phyloP scores from a whole-genome alignment of 495 filamentous ascomycete genomes.

The Neurospora sp. region DNA sequence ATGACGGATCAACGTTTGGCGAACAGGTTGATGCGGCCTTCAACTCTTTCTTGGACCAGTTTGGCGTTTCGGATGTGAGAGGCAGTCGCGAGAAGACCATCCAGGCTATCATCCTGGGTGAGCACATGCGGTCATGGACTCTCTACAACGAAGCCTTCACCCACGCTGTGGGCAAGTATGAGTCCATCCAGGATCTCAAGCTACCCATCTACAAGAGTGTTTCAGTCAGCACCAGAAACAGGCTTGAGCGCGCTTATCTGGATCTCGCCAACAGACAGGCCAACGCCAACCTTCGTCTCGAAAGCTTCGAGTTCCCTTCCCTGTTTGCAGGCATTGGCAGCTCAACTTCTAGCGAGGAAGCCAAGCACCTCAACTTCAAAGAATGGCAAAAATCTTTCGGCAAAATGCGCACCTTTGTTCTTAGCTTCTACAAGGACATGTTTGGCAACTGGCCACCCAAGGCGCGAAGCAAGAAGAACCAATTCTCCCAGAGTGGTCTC shows the following conservation, averaged over 20 bases:
- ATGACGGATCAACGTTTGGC: conserved; percentile 74
- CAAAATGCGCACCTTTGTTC: conserved; percentile 61
- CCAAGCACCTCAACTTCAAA: conserved; percentile 71
- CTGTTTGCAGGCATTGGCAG: conserved; percentile 82
- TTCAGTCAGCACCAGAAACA: conserved; percentile 58
- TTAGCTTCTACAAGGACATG: conserved; percentile 67
- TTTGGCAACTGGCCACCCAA: conserved; percentile 95
- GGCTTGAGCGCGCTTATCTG: conserved; percentile 70
- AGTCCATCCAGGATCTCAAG: conserved; percentile 56
- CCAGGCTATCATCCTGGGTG: conserved; percentile 78
- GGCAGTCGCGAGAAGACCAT: conserved; percentile 81
- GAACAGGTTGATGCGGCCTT: conserved; percentile 67
- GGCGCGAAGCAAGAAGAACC: conserved; percentile 83
- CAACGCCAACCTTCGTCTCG: conserved; percentile 55
- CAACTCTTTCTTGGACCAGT: conserved; percentile 62
- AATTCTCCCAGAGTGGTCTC: conserved; percentile 72
- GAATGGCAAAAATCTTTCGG: conserved; percentile 67
- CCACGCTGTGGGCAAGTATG: conserved; percentile 85
- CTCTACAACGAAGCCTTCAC: conserved; percentile 88
- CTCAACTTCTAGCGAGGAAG: conserved; percentile 61
- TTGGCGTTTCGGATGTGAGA: conserved; percentile 69
- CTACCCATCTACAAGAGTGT: conserved; percentile 61
- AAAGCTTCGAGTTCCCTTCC: conserved; percentile 80
- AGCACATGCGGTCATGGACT: conserved; percentile 68
- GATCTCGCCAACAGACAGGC: conserved; percentile 62